These are phyloP conservation scores for Solanum pennellii DNA, from an alignment of 257 asterid genomes.

Conservation along the genomic window DNA sequence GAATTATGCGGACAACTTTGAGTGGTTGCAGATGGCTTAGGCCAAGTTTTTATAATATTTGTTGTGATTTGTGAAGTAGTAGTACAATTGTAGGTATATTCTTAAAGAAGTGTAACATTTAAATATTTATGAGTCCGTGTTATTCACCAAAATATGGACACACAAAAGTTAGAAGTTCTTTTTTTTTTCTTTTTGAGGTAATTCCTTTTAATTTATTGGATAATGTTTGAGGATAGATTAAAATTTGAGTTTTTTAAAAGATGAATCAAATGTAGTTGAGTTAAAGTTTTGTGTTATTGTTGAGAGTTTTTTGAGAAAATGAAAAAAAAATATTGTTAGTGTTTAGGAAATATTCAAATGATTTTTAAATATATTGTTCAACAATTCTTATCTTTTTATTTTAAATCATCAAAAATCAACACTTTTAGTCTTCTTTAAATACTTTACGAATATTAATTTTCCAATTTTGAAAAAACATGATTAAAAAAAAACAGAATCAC, in stretches of 20 bases:
- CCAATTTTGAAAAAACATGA: neutral
- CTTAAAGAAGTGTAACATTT: neutral
- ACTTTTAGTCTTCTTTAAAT: neutral
- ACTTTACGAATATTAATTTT: neutral
- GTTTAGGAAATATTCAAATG: neutral
- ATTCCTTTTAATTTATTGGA: neutral
- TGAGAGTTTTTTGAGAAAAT: neutral
- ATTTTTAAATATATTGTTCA: neutral
- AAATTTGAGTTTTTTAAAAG: neutral
- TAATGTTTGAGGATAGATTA: neutral
- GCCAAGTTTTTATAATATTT: neutral
- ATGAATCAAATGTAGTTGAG: neutral
- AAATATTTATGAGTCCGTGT: neutral
- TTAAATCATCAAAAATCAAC: neutral
- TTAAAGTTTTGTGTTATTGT: neutral
- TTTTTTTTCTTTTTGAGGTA: neutral
- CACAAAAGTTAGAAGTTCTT: neutral
- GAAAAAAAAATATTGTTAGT: neutral
- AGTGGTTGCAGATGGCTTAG: no score
- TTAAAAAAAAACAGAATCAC: neutral
- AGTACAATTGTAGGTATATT: neutral
- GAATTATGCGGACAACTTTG: no score
- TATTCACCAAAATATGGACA: neutral
- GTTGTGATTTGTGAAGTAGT: neutral
- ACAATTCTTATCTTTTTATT: neutral